phyloP scores from a whole-genome alignment of 2,329 filamentous ascomycete genomes.

The Alternaria hordeiaustralica region DNA sequence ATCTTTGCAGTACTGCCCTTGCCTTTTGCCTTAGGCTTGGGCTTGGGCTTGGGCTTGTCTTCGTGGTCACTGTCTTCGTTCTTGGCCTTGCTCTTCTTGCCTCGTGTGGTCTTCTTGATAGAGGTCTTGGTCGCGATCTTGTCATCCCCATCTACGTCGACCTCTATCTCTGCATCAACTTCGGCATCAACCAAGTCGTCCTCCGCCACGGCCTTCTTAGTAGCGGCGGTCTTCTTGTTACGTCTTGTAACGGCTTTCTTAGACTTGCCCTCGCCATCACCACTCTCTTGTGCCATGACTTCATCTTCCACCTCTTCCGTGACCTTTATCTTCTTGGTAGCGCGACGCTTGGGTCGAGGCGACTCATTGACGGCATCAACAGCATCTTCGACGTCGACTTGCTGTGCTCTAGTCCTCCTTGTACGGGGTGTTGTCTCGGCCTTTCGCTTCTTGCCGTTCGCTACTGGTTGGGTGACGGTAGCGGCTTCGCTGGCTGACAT shows the following conservation, averaged over 20 bases:
- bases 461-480: conserved; percentile 7
- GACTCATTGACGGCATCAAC: conserved; percentile 7
- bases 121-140: background rate
- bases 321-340: conserved; percentile 25
- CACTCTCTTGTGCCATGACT: conserved; percentile 14
- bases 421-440: conserved; percentile 25
- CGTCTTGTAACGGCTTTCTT: conserved; percentile 14
- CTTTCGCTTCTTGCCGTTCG: conserved; percentile 37
- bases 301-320: conserved; percentile 23
- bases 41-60: conserved; percentile 20
- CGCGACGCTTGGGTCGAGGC: conserved; percentile 20
- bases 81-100: conserved; percentile 3
- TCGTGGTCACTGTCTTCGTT: background rate
- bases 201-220: background rate
- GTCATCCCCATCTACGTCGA: conserved; percentile 11
- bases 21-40: conserved; percentile 54
- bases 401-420: conserved; percentile 11
- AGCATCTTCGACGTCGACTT: conserved; percentile 5
- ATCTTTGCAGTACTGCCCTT: conserved; percentile 49
- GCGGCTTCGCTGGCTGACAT: conserved; percentile 2
- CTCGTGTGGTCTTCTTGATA: background rate
- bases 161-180: background rate
- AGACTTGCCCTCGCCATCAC: conserved; percentile 1
- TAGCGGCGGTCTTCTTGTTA: background rate
- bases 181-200: background rate